These are phyloP conservation scores for Patellifolia procumbens DNA, from an alignment of 179 eudicot species.

Conservation along the genomic window DNA sequence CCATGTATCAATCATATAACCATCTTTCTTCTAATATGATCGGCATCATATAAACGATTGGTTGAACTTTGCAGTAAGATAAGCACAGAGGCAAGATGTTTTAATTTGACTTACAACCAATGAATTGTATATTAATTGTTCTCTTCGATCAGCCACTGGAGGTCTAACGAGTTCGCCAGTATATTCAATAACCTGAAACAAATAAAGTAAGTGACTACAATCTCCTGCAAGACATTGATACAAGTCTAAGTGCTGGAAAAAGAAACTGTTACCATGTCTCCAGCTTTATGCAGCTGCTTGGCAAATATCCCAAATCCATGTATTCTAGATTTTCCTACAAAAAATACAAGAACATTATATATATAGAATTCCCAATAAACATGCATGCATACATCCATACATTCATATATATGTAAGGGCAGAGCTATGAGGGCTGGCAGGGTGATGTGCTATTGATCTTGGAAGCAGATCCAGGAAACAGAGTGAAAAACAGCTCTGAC, in stretches of 20 bases:
- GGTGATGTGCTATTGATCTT: no score
- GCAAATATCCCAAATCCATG: conserved; percentile 97
- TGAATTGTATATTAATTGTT: conserved; percentile 79
- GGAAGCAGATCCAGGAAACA: no score
- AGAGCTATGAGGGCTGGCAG: no score
- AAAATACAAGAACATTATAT: not conserved
- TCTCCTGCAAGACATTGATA: not conserved
- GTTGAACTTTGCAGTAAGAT: not conserved
- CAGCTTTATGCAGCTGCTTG: conserved; percentile 84
- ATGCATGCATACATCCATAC: no score
- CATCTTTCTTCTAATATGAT: conserved; percentile 4
- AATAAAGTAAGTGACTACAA: conserved; percentile 9
- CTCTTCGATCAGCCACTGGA: conserved; percentile 88
- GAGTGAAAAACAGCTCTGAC: no score
- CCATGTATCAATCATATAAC: not conserved
- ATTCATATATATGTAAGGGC: no score
- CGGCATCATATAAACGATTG: conserved; percentile 12
- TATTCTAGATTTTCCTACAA: conserved; percentile 84
- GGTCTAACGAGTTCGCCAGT: conserved; percentile 95
- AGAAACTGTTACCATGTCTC: conserved; percentile 74
- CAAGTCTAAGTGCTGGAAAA: not conserved
- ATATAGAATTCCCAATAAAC: not conserved
- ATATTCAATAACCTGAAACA: conserved; percentile 79
- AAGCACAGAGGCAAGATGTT: not conserved
- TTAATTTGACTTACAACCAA: conserved; percentile 67